Evolutionary conservation across 345 rosid species (phyloP), one percentile per base, ranked within the genome.

Genomic region (Microthlaspi erraticum): DNA sequence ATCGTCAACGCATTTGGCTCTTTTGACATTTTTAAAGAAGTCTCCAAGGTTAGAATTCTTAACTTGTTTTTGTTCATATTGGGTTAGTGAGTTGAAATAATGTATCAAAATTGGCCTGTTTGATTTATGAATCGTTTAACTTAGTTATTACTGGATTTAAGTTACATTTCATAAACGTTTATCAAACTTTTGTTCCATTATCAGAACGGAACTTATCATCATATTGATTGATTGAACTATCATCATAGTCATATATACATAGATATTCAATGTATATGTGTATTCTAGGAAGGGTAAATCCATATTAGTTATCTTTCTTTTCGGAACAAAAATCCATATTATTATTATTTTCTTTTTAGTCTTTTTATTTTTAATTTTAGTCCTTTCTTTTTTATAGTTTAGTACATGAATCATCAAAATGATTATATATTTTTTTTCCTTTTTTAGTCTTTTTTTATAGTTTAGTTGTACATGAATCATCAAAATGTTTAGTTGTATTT

Each of bases 1-100:
- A 62, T 82, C 31, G 18, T 77, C 50, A 76, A 82, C 48, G 55
- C 81, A 10, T 79, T 82, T 17, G 77, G 71, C 7, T 13, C 68
- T 33, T 4, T 48, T 2, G 10, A 44, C 7, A 34, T 76, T 23
- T 69, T 71, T 2, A 11, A 31, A 17, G 26, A 43, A 17, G 73
- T 74, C 14, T 70, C 72, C 2, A 62, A 73, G 85, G 85, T 68
- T 33, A 11, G 12, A 9, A 1, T 50, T 64, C 58, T 49, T 18
- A 46, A 44, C 14, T 2, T 2, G 6, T n/a, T 3, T 36, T 36
- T 36, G 39, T 8, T 36, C 39, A 36, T 9, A 8, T 36, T 8
- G 11, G 10, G 10, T 36, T 36, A 36, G 10, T 36, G 39, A 36
- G 39, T 36, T 36, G 39, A 36, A 36, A 8, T 36, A 36, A 36